Evolutionary conservation across 371 early-diverging fungal species (phyloP), one percentile per base, ranked within the genome.

Genomic region (Circinella umbellata): DNA sequence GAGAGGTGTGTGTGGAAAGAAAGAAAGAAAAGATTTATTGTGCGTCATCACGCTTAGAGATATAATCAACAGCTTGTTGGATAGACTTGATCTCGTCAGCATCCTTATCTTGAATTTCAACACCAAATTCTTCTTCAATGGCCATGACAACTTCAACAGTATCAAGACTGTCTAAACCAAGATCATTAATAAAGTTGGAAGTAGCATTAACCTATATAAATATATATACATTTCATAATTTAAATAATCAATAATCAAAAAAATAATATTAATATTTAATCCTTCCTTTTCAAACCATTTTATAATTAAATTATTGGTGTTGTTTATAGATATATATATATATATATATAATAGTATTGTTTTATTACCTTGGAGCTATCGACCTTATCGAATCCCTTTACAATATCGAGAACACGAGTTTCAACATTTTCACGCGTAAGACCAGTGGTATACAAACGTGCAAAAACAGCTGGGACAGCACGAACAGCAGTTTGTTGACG

Each of bases 91-190:
- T 97, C 73, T 93, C 90, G 81, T 99, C 99, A 69, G 98, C 98
- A 69, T 96, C 98, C 80, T 94, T 92, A 77, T 99, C 99, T 64
- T 97, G 93, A 75, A 99, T 93, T 86, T 99, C 98, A 66, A 98
- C 92, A 73, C 91, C 93, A 86, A 99, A 99, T 83, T 99, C 99
- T 76, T 99, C 98, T 86, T 99, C 99, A 70, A 99, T 91, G 54
- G 98, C 98, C 96, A 99, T 98, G 61, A 97, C 95, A 65, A 98
- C 96, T 83, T 99, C 99, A 59, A 98, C 98, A 67, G 95, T 92
- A 82, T 98, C 98, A 74, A 99, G 87, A 76, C 92, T 92, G 82
- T 99, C 99, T 69, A 99, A 82, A 17, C 96, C 95, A 71, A 99
- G 93, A 79, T 98, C 99, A 72, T 93, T 91, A 80, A 87, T 86